Percentiles rank a stretch among this genome's conserved stretches.
Evolutionary conservation across 2,329 filamentous ascomycete species (phyloP).

Genomic region (Incumbomyces delicatus): DNA sequence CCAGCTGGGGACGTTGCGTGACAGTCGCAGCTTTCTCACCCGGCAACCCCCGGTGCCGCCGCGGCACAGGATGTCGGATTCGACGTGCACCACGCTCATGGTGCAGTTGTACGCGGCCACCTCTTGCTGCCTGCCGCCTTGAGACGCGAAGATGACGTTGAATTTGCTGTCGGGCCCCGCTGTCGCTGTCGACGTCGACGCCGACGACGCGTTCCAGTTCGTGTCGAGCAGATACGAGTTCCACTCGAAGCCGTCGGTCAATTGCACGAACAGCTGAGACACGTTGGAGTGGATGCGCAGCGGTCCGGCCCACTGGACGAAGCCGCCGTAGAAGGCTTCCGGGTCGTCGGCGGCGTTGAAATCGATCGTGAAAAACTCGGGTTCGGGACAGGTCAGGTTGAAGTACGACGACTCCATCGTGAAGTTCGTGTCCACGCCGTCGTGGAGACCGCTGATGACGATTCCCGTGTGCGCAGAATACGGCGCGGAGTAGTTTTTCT

Average conservation of each 20-base stretch:
- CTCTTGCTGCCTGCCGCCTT: not conserved
- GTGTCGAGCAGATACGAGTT: constrained; percentile 6
- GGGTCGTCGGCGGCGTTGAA: not conserved
- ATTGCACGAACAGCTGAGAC: not conserved
- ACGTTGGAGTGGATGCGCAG: not conserved
- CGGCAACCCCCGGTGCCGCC: constrained; percentile 1
- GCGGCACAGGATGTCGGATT: constrained; percentile 3
- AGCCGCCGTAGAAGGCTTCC: not conserved
- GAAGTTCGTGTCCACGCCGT: constrained; percentile 14
- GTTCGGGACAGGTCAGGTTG: constrained; percentile 14
- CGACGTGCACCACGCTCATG: not conserved
- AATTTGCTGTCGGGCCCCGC: not conserved
- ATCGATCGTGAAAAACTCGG: constrained; percentile 2
- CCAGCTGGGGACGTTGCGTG: not conserved
- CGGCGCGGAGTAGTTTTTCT: constrained; percentile 7
- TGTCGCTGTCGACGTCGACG: too few species aligned
- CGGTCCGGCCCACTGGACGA: constrained; percentile 1
- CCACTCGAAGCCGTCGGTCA: not conserved
- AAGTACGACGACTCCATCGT: constrained; percentile 16
- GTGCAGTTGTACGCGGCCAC: constrained; percentile 8
- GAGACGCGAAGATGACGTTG: constrained; percentile 7
- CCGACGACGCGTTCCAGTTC: constrained; percentile 1
- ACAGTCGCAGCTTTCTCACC: constrained; percentile 4
- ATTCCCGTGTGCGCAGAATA: constrained; percentile 16
- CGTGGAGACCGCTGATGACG: constrained; percentile 10